phyloP scores from a whole-genome alignment of 169 alveolate genomes.

The Condylostoma magnum region DNA sequence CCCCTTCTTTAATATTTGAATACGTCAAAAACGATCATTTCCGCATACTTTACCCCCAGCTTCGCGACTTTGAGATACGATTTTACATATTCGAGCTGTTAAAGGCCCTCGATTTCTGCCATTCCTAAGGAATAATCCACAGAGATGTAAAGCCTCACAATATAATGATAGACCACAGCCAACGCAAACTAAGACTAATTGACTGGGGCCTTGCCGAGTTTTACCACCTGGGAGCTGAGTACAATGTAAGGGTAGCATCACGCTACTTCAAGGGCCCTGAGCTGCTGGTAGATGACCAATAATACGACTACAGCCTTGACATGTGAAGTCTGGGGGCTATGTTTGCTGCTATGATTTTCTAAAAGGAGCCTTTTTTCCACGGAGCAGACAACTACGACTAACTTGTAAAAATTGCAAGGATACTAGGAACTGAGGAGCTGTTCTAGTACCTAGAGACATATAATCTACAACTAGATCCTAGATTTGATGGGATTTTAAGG shows the following conservation, averaged over 20 bases:
- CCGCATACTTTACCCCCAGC: conserved; percentile 91
- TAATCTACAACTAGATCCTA: conserved; percentile 29
- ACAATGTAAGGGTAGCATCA: conserved; percentile 96
- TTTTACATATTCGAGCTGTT: conserved; percentile 92
- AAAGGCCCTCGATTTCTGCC: conserved; percentile 93
- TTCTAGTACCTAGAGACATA: conserved; percentile 88
- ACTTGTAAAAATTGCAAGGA: conserved; percentile 96
- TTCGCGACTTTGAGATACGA: conserved; percentile 93
- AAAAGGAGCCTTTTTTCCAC: conserved; percentile 91
- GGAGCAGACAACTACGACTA: conserved; percentile 97
- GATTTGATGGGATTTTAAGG: background rate
- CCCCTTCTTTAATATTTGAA: conserved; percentile 93
- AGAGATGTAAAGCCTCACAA: conserved; percentile 97
- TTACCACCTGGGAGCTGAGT: conserved; percentile 97
- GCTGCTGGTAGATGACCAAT: conserved; percentile 92
- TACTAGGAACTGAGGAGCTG: conserved; percentile 88
- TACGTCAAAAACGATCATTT: conserved; percentile 89
- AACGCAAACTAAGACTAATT: conserved; percentile 87
- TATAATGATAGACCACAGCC: conserved; percentile 94
- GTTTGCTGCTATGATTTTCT: conserved; percentile 90
- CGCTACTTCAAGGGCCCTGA: conserved; percentile 99
- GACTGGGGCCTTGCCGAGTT: conserved; percentile 99
- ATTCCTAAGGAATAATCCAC: conserved; percentile 98
- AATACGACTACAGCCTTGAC: conserved; percentile 97
- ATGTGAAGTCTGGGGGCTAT: conserved; percentile 99